Percentiles rank a stretch among this genome's conserved stretches.
phyloP scores from a whole-genome alignment of 2,329 filamentous ascomycete genomes.

The Epichloe hybrida region DNA sequence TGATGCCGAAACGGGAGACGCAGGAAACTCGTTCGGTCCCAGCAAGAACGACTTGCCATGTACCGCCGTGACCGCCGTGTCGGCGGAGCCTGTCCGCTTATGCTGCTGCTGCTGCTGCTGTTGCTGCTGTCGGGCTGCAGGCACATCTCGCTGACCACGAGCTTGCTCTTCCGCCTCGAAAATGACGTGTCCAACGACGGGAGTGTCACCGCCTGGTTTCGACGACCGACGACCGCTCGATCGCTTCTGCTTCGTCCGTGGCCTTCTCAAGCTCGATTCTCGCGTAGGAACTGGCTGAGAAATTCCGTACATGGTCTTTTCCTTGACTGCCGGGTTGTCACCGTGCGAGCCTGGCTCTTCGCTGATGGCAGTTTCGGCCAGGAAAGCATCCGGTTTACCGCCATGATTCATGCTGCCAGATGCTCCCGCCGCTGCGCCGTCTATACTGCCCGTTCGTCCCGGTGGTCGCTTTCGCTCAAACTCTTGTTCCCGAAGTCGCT shows the following conservation, averaged over 20 bases:
- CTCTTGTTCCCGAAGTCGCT: constrained; percentile 50
- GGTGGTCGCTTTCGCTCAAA: constrained; percentile 42
- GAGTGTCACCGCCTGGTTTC: constrained; percentile 31
- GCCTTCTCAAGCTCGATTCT: constrained; percentile 54
- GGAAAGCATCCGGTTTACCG: constrained; percentile 31
- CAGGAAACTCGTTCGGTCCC: constrained; percentile 11
- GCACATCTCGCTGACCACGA: not conserved
- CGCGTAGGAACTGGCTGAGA: constrained; percentile 48
- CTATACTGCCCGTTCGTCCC: constrained; percentile 18
- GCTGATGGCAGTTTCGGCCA: constrained; percentile 39
- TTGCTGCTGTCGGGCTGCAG: not conserved
- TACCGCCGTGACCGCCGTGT: not conserved
- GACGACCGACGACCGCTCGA: constrained; percentile 36
- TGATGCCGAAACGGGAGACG: constrained; percentile 9
- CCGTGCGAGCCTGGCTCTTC: constrained; percentile 33
- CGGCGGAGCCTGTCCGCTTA: constrained; percentile 3
- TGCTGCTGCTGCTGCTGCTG: not conserved
- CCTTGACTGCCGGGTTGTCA: constrained; percentile 12
- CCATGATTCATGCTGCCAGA: constrained; percentile 18
- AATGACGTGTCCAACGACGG: constrained; percentile 23
- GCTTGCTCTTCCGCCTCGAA: constrained; percentile 27
- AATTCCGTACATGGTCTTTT: constrained; percentile 15
- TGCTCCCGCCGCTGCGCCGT: constrained; percentile 4
- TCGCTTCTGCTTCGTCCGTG: constrained; percentile 37
- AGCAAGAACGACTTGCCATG: constrained; percentile 11